Evolutionary conservation across 2,329 filamentous ascomycete species (phyloP), one percentile per base, ranked within the genome.

Genomic region (Trichoderma citrinoviride): DNA sequence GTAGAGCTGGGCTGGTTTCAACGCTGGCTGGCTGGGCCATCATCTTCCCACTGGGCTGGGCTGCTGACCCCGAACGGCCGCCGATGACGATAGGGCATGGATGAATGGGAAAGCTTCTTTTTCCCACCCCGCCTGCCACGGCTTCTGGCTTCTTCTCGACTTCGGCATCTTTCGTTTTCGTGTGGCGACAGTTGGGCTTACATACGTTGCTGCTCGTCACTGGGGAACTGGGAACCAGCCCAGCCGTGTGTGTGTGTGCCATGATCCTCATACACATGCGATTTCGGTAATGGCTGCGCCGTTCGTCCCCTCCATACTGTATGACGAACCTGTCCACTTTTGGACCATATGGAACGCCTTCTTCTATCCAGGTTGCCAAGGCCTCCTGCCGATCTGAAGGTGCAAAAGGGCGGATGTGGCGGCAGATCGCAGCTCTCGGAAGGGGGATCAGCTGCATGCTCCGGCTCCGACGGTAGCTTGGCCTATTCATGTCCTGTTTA

Each of bases 341-440:
- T 3, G 58, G 47, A 61, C 25, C 23, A 61, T 5, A 17, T 15
- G 27, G 27, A 61, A 50, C 23, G 23, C 23, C 47, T 29, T 50
- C 23, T 37, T 52, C n/a, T n/a, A n/a, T n/a, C n/a, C n/a, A n/a
- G n/a, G n/a, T n/a, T n/a, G n/a, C n/a, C 23, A 44, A 61, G 58
- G 40, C 58, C 58, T 62, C 58, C 58, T 62, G 58, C 58, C 58
- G 58, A 62, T 62, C 58, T 54, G 19, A 50, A 53, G 15, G 49
- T 62, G 49, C 25, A 25, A 54, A 17, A 29, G 40, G 58, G 41
- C 58, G 58, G 58, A 53, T 62, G 58, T 62, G 58, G 58, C 58
- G 58, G 47, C 58, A 49, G 58, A 37, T 54, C 46, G 49, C 49
- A 62, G 58, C 12, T 53, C 49, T 58, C 43, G 58, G 58, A 53